Evolutionary conservation across 441 rosid species (phyloP).

Genomic region (Adansonia madagascariensis): DNA sequence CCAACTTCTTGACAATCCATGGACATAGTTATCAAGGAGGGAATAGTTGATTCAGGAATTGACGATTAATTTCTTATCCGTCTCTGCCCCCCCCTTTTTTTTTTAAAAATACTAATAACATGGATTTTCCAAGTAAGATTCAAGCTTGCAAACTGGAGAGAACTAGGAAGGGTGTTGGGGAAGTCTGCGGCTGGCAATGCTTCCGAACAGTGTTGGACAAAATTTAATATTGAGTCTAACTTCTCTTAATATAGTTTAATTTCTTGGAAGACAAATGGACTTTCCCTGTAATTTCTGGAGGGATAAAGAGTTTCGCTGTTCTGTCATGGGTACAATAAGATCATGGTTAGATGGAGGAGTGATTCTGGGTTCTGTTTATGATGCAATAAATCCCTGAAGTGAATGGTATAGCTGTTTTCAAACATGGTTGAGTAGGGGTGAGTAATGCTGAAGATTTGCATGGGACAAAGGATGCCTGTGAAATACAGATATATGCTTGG

Average conservation of each 20-base stretch:
- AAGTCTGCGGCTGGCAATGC: background rate
- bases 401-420: conserved; percentile 1
- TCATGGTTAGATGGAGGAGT: conserved; percentile 11
- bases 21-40: conserved; percentile 9
- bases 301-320: background rate
- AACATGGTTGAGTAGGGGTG: background rate
- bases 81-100: background rate
- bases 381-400: conserved; percentile 7
- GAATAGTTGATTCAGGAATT: background rate
- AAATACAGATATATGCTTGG: background rate
- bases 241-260: background rate
- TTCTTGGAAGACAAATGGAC: background rate
- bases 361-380: background rate
- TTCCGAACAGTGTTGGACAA: background rate
- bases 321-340: background rate
- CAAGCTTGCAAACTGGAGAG: background rate
- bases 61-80: background rate
- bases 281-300: background rate
- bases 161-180: conserved; percentile 5
- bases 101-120: background rate
- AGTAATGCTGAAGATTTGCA: conserved; percentile 5
- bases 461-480: background rate
- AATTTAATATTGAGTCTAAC: background rate
- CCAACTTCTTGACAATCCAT: background rate
- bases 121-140: background rate